These are phyloP conservation scores for Solanum raphanifolium DNA, from an alignment of 257 asterid genomes.

Conservation along the genomic window DNA sequence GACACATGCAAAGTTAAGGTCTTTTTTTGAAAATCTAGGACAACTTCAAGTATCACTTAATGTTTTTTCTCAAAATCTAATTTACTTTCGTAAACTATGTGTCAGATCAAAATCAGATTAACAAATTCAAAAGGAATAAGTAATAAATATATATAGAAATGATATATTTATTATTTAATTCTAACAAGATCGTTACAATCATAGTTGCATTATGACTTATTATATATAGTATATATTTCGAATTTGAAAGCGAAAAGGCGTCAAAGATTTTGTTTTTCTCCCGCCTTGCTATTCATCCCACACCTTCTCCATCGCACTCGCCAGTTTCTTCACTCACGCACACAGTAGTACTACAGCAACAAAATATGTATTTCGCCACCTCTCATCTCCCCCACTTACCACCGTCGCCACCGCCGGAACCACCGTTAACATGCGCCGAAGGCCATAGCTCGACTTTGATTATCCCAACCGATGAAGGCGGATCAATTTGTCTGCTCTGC, in stretches of 20 bases:
- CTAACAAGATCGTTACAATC: too few relatives aligned
- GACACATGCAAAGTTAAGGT: too few relatives aligned
- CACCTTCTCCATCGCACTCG: background rate
- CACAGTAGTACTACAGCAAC: background rate
- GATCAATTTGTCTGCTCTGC: slow-evolving; percentile 77
- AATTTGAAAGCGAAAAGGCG: background rate
- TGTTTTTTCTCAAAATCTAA: too few relatives aligned
- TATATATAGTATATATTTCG: background rate
- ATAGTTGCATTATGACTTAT: too few relatives aligned
- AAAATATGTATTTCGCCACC: slow-evolving; percentile 29
- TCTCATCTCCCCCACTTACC: slow-evolving; percentile 6
- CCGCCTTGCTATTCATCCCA: background rate
- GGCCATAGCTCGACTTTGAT: slow-evolving; percentile 68
- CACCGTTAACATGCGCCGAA: slow-evolving; percentile 35
- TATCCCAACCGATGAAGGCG: slow-evolving; percentile 69
- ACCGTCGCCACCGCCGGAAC: slow-evolving; percentile 16
- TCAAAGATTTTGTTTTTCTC: background rate
- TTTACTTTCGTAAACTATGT: too few relatives aligned
- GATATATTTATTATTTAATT: too few relatives aligned
- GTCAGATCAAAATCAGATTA: too few relatives aligned
- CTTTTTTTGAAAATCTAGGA: too few relatives aligned
- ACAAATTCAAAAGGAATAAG: too few relatives aligned
- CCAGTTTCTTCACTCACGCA: background rate
- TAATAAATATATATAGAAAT: too few relatives aligned
- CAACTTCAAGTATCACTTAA: too few relatives aligned